Evolutionary conservation across 2,329 filamentous ascomycete genomes (phyloP).

Genomic region (Monosporascus sp.): DNA sequence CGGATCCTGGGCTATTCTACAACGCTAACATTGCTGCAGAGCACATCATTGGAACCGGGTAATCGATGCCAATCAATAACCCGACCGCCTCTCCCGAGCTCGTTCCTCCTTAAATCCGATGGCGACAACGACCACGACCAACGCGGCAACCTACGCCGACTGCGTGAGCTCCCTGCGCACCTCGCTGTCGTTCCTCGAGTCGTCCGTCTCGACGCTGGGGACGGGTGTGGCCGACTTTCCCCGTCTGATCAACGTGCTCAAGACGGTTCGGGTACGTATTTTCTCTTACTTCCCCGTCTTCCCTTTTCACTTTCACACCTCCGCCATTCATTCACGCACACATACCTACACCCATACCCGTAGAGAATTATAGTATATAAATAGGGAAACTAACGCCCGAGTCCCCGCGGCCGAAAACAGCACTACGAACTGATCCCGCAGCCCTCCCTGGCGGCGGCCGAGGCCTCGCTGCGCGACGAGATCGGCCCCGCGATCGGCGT

Average conservation of each 20-base stretch:
- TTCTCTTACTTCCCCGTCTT: background rate
- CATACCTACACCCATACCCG: background rate
- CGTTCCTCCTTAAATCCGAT: background rate
- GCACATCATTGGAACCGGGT: too few relatives aligned
- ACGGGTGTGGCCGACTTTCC: slow-evolving; percentile 54
- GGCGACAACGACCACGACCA: slow-evolving; percentile 11
- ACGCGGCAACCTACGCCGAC: slow-evolving; percentile 40
- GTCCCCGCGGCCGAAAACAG: slow-evolving; percentile 33
- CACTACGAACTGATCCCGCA: slow-evolving; percentile 93
- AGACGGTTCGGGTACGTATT: slow-evolving; percentile 47
- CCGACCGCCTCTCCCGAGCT: too few relatives aligned
- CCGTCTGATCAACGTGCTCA: slow-evolving; percentile 48
- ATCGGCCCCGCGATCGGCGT: slow-evolving; percentile 81
- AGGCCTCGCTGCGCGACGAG: slow-evolving; percentile 78
- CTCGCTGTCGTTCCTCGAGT: slow-evolving; percentile 56
- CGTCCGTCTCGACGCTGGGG: slow-evolving; percentile 52
- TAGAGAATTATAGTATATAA: background rate
- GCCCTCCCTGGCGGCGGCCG: slow-evolving; percentile 72
- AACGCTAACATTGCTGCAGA: too few relatives aligned
- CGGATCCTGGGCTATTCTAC: too few relatives aligned
- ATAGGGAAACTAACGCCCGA: background rate
- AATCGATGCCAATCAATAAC: too few relatives aligned
- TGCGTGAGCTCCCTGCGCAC: slow-evolving; percentile 55
- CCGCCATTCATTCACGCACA: background rate
- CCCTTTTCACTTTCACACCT: background rate